A percentile compares a stretch with the other conserved stretches of the same genome.
Conservation (phyloP, 1,284 basidiomycete genomes). For the Fistulinella cinereoalba region DNA sequence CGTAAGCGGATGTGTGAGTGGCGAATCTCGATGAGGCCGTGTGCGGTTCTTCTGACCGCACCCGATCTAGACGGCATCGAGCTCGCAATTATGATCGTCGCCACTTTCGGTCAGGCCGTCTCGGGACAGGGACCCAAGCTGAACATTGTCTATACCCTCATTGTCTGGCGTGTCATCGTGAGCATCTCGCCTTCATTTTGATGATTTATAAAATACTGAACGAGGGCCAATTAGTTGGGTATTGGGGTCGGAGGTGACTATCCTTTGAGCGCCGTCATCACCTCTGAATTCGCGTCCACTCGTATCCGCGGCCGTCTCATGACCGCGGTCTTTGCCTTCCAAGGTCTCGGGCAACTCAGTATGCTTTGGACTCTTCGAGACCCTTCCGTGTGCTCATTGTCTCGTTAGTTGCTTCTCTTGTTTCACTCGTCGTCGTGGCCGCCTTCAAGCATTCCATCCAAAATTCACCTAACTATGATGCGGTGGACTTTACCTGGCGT, state of each 20-base stretch:
- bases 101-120: conserved; percentile 45
- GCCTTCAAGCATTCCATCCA: conserved; percentile 46
- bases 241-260: conserved; percentile 57
- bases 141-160: conserved; percentile 53
- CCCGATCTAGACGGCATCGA: conserved; percentile 49
- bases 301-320: conserved; percentile 53
- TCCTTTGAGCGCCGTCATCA: conserved; percentile 45
- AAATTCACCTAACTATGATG: no score
- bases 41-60: neutral
- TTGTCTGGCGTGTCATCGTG: conserved; percentile 50
- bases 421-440: conserved; percentile 50
- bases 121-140: conserved; percentile 49
- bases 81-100: conserved; percentile 50
- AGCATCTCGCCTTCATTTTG: conserved; percentile 14
- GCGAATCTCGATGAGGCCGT: neutral
- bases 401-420: conserved; percentile 44
- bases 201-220: neutral
- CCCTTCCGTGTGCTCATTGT: conserved; percentile 6
- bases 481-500: conserved; percentile 43
- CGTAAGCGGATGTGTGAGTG: conserved; percentile 39
- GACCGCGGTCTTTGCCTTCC: conserved; percentile 50
- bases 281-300: conserved; percentile 59
- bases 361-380: conserved; percentile 26
- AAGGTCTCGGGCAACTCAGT: conserved; percentile 52
- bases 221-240: conserved; percentile 37